phyloP scores from a whole-genome alignment of 495 filamentous ascomycete species.

The Recurvomyces mirabilis region DNA sequence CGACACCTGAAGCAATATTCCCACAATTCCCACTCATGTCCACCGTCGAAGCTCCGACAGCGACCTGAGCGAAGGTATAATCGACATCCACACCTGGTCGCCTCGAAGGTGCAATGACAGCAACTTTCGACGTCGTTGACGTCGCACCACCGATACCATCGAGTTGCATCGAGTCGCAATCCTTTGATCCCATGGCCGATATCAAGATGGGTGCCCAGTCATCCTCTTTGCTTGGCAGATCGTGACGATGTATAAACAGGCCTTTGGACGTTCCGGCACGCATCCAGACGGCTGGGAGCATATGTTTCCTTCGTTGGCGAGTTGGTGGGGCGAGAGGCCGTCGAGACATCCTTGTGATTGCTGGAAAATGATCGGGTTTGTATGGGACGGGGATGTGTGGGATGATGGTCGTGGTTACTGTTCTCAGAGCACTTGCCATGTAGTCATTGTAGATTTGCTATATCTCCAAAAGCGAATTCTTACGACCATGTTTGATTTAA shows the following conservation, averaged over 20 bases:
- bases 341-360: no score
- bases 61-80: not conserved
- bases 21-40: not conserved
- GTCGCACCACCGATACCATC: not conserved
- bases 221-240: not conserved
- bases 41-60: not conserved
- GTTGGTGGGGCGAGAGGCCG: no score
- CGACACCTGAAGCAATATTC: not conserved
- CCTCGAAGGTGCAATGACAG: not conserved
- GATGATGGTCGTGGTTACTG: no score
- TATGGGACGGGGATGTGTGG: no score
- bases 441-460: no score
- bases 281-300: not conserved
- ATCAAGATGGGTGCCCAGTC: not conserved
- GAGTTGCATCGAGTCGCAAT: not conserved
- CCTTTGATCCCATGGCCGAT: not conserved
- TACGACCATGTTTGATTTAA: no score
- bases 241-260: not conserved
- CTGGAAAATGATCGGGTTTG: no score
- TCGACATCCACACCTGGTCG: not conserved
- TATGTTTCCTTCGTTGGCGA: no score
- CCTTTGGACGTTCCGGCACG: not conserved
- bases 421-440: no score
- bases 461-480: no score
- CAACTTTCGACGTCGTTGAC: not conserved